phyloP scores from a whole-genome alignment of 1,139 yeast genomes.

The Geotrichum europaeum region DNA sequence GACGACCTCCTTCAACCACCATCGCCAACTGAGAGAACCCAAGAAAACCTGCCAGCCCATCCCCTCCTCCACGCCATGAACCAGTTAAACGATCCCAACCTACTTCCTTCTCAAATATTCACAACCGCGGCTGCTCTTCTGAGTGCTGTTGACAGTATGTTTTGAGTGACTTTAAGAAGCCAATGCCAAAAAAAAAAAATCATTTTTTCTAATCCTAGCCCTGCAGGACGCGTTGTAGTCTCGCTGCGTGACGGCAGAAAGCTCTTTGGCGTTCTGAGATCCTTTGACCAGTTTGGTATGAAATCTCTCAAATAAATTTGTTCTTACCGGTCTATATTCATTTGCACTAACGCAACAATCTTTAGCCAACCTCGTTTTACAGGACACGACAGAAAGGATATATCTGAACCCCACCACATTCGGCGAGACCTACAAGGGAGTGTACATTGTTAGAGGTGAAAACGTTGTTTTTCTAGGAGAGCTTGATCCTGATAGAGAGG shows the following conservation, averaged over 20 bases:
- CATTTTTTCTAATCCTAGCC: conserved; percentile 4
- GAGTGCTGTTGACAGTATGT: conserved; percentile 80
- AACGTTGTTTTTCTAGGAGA: conserved; percentile 96
- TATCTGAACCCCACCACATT: conserved; percentile 54
- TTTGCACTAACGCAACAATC: background rate
- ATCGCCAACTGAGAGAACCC: background rate
- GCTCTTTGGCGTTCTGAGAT: conserved; percentile 83
- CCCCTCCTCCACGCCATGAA: conserved; percentile 5
- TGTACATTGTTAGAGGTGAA: conserved; percentile 91
- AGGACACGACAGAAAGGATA: conserved; percentile 84
- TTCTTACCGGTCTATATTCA: background rate
- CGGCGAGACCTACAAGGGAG: conserved; percentile 74
- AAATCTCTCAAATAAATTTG: background rate
- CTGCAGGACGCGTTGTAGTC: conserved; percentile 60
- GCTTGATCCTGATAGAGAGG: conserved; percentile 83
- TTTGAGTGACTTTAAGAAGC: background rate
- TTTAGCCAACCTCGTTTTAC: conserved; percentile 76
- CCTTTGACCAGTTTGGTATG: conserved; percentile 81
- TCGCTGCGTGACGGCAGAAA: conserved; percentile 85
- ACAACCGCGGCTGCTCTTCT: conserved; percentile 96
- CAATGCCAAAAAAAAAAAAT: background rate
- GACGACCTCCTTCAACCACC: background rate
- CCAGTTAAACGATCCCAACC: conserved; percentile 19
- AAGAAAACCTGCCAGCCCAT: background rate
- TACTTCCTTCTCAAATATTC: conserved; percentile 58